A percentile compares a stretch with the other conserved stretches of the same genome.
Evolutionary conservation across 2,329 filamentous ascomycete genomes (phyloP).

Genomic region (Teratosphaeria viscida): DNA sequence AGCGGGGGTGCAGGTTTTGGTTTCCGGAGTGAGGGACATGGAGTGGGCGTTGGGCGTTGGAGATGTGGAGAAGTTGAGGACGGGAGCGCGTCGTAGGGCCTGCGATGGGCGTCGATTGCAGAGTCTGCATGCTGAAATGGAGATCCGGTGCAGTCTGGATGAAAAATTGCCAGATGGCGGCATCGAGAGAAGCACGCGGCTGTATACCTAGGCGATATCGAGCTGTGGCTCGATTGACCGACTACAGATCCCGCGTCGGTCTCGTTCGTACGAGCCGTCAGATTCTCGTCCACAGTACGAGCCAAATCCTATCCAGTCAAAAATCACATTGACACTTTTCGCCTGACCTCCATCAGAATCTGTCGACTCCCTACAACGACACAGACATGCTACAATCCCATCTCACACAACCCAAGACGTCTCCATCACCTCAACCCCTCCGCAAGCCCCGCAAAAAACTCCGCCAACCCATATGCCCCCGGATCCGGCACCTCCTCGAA

Average conservation of each 20-base stretch:
- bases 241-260: too few relatives aligned
- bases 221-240: too few relatives aligned
- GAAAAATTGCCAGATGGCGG: too few relatives aligned
- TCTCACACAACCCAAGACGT: not conserved
- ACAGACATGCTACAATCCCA: not conserved
- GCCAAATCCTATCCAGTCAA: not conserved
- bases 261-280: too few relatives aligned
- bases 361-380: not conserved
- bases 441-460: constrained; percentile 72
- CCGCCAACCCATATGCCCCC: constrained; percentile 66
- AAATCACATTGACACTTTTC: not conserved
- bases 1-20: not conserved
- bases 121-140: not conserved
- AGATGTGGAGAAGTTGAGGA: not conserved
- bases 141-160: not conserved
- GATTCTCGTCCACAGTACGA: not conserved
- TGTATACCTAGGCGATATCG: too few relatives aligned
- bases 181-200: too few relatives aligned
- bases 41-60: not conserved
- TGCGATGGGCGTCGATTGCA: not conserved
- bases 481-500: constrained; percentile 66
- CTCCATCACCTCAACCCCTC: constrained; percentile 33
- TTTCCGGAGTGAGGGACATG: not conserved
- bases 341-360: not conserved
- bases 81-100: not conserved